Evolutionary conservation across 495 filamentous ascomycete genomes (phyloP), one percentile per base, ranked within the genome.

Genomic region (Geopyxis carbonaria): DNA sequence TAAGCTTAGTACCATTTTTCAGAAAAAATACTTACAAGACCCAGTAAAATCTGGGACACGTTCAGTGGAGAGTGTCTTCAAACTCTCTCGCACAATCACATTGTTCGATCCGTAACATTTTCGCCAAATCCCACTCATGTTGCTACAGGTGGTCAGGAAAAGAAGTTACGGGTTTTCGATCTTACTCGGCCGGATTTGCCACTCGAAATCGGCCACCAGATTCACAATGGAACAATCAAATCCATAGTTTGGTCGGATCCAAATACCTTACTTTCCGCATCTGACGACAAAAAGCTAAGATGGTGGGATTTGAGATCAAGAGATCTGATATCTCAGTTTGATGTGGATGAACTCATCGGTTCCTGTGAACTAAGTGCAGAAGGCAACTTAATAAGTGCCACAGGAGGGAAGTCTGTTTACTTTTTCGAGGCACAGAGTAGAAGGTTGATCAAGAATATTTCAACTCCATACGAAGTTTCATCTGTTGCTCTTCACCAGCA

Each of bases 101-200:
- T 97, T 46, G 86, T 93, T 44, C 82, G 89, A 37, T 80, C 91
- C 5, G 74, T 93, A 22, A 84, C 86, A 7, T 93, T 94, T 47
- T 80, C 86, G 18, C 72, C 73, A n/a, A 73, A 72, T 29, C 73
- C 76, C 33, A 70, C 79, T 16, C 70, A 95, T 32, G 56, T 76
- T 34, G 89, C 89, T 14, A 95, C 89, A 2, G 89, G 89, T 32
- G 87, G 89, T 15, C 78, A 77, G 55, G 89, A 97, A 61, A 93
- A 93, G 68, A 94, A 91, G 60, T 72, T 97, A 23, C 80, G 87
- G 35, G 80, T 97, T 42, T 97, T 84, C 57, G 91, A 95, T 49
- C 61, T 97, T 7, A 71, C 72, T 13, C 32, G 22, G 21, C 22
- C 42, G 49, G 32, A 60, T 40, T 25, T 44, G 40, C 45, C 50